A percentile compares a stretch with the other conserved stretches of the same genome.
Evolutionary conservation across 352 stramenopile genomes (phyloP).

Genomic region (Globisporangium alternatum): DNA sequence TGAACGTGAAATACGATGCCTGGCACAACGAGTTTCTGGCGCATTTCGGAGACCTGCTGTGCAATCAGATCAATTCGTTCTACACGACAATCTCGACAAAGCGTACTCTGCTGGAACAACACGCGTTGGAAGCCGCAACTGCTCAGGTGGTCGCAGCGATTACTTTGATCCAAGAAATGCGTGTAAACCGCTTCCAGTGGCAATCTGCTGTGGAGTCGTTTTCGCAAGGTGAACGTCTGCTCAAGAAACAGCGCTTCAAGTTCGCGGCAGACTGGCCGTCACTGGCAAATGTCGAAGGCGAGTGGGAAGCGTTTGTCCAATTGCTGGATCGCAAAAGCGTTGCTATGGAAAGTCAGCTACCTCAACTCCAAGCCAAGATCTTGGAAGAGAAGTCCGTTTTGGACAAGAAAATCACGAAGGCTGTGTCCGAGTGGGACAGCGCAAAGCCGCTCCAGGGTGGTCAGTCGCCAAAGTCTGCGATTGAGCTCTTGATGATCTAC

Average conservation of each 20-base stretch:
- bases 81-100: conserved; percentile 85
- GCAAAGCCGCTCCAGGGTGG: conserved; percentile 77
- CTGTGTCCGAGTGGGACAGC: conserved; percentile 77
- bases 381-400: conserved; percentile 93
- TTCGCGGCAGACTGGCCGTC: conserved; percentile 97
- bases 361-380: conserved; percentile 97
- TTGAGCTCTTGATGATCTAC: conserved; percentile 82
- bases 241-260: conserved; percentile 95
- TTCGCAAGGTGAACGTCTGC: conserved; percentile 91
- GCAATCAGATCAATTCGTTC: conserved; percentile 90
- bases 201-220: conserved; percentile 87
- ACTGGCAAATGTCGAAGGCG: conserved; percentile 93
- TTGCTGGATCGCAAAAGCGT: conserved; percentile 85
- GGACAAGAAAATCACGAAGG: conserved; percentile 75
- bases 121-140: conserved; percentile 94
- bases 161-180: conserved; percentile 89
- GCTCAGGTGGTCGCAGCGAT: conserved; percentile 94
- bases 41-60: conserved; percentile 94
- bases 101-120: conserved; percentile 89
- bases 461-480: conserved; percentile 64
- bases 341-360: conserved; percentile 96
- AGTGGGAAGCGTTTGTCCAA: conserved; percentile 94
- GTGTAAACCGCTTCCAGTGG: conserved; percentile 65
- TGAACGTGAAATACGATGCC: conserved; percentile 99
- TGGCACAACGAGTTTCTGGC: conserved; percentile 98